Evolutionary conservation across 805 yeast genomes (phyloP).

Genomic region (Maudiozyma serrabonitensis): DNA sequence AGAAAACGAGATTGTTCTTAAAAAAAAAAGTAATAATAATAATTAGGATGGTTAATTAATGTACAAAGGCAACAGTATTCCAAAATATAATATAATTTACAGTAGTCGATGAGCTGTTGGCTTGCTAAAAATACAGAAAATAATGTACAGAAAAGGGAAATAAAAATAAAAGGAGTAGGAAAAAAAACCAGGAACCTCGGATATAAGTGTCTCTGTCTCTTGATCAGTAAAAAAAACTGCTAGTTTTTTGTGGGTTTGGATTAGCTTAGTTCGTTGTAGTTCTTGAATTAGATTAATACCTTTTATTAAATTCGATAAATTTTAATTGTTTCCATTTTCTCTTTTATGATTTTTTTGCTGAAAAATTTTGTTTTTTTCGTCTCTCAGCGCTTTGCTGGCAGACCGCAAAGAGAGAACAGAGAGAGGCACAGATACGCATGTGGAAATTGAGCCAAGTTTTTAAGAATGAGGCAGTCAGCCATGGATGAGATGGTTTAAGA

Average conservation of each 20-base stretch:
- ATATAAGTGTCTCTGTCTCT: neutral
- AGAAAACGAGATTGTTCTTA: neutral
- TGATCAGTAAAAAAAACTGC: neutral
- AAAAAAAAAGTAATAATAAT: neutral
- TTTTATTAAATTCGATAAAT: neutral
- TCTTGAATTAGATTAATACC: neutral
- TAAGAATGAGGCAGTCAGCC: too few relatives aligned
- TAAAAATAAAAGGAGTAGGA: neutral
- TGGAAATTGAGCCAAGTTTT: too few relatives aligned
- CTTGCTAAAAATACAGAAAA: conserved; percentile 1
- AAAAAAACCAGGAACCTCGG: neutral
- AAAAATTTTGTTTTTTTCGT: neutral
- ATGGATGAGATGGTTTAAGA: too few relatives aligned
- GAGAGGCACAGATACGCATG: too few relatives aligned
- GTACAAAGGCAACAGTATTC: neutral
- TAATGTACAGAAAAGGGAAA: conserved; percentile 5
- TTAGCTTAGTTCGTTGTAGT: too few relatives aligned
- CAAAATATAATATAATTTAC: neutral
- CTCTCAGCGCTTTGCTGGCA: neutral
- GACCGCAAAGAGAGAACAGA: neutral
- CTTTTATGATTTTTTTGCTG: neutral
- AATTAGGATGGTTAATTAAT: neutral
- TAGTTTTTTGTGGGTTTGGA: neutral
- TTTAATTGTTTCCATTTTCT: neutral
- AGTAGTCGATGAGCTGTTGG: neutral